Percentiles rank a stretch among this genome's conserved stretches.
phyloP scores from a whole-genome alignment of 176 grass and related monocot species.

The Cocos nucifera region DNA sequence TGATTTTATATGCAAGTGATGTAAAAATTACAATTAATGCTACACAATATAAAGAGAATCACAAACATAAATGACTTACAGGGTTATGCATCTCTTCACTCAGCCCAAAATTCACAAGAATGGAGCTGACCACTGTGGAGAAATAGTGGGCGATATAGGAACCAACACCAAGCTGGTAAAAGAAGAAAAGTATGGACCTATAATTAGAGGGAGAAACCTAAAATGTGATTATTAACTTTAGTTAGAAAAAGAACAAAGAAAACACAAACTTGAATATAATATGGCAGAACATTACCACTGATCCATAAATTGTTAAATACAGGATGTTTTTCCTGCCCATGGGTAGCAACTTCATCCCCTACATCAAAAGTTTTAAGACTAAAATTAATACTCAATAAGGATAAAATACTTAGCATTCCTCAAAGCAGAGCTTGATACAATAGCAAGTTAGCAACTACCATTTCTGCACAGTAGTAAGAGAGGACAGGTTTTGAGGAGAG shows the following conservation, averaged over 20 bases:
- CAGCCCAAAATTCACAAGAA: slow-evolving; percentile 74
- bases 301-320: slow-evolving; percentile 89
- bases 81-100: slow-evolving; percentile 94
- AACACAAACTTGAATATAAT: slow-evolving; percentile 12
- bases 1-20: too few species aligned
- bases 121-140: slow-evolving; percentile 58
- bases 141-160: slow-evolving; percentile 82
- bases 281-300: slow-evolving; percentile 37
- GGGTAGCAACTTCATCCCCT: slow-evolving; percentile 94
- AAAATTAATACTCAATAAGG: slow-evolving; percentile 1
- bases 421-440: too few species aligned
- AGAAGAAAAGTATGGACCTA: background rate
- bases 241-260: slow-evolving; percentile 1
- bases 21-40: background rate
- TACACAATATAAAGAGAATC: background rate
- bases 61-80: slow-evolving; percentile 41
- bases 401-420: background rate
- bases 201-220: too few species aligned
- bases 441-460: too few species aligned
- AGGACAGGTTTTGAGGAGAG: too few species aligned
- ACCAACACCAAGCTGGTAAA: slow-evolving; percentile 62
- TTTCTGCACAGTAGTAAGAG: too few species aligned
- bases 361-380: slow-evolving; percentile 5
- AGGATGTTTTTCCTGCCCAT: slow-evolving; percentile 84
- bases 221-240: too few species aligned